Percentiles rank a stretch among this genome's conserved stretches.
Evolutionary conservation across 805 yeast species (phyloP).

Genomic region (Candida chauliodis): DNA sequence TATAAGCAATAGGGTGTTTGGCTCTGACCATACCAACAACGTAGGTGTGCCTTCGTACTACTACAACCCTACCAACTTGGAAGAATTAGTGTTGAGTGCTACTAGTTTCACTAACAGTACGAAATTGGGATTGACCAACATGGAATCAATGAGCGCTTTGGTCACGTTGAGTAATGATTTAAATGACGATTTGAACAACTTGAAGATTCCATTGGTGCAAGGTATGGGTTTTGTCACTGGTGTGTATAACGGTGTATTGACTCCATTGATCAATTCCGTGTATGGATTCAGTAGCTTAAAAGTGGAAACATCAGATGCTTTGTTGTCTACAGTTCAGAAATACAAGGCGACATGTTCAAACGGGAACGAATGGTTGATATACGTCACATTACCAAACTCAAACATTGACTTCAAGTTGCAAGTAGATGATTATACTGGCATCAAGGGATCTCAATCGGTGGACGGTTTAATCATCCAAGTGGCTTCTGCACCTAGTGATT

Average conservation of each 20-base stretch:
- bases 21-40: slow-evolving; percentile 45
- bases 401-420: slow-evolving; percentile 24
- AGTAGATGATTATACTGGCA: slow-evolving; percentile 30
- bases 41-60: slow-evolving; percentile 43
- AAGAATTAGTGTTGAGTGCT: slow-evolving; percentile 56
- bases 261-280: slow-evolving; percentile 38
- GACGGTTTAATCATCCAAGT: slow-evolving; percentile 43
- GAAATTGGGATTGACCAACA: slow-evolving; percentile 42
- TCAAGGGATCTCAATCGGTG: slow-evolving; percentile 42
- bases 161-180: slow-evolving; percentile 34
- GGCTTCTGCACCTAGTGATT: slow-evolving; percentile 28
- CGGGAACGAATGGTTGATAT: slow-evolving; percentile 64
- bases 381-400: slow-evolving; percentile 46
- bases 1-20: slow-evolving; percentile 39
- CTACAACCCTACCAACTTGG: slow-evolving; percentile 53
- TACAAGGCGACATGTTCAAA: slow-evolving; percentile 54
- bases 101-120: slow-evolving; percentile 35
- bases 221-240: slow-evolving; percentile 84
- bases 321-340: slow-evolving; percentile 45
- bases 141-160: slow-evolving; percentile 50
- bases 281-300: slow-evolving; percentile 20
- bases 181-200: slow-evolving; percentile 30
- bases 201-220: slow-evolving; percentile 63
- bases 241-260: slow-evolving; percentile 45
- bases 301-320: slow-evolving; percentile 25